Base-by-base conservation (phyloP, 495 filamentous ascomycete species). In the Pyrenula massariospora region DNA sequence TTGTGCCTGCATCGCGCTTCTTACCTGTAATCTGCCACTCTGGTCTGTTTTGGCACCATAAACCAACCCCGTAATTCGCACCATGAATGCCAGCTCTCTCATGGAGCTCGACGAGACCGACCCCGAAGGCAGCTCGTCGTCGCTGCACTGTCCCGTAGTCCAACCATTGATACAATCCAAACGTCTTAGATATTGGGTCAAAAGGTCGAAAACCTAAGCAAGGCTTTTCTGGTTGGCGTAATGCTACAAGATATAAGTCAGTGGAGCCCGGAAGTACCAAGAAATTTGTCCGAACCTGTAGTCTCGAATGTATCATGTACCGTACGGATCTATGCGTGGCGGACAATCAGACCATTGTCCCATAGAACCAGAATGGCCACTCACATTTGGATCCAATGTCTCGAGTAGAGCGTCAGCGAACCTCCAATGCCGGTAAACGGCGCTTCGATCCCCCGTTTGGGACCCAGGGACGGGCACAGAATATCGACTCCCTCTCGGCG, bases 1-100 rank as follows among this genome's bases (percentile, higher is more conserved):
- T n/a, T n/a, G n/a, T n/a, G n/a, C n/a, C n/a, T n/a, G n/a, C n/a
- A n/a, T n/a, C n/a, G n/a, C n/a, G n/a, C n/a, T 5, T 58, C 78
- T 59, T 70, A 89, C 87, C 88, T 51, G 88, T 84, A 55, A 98
- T 86, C 77, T 98, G 93, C 93, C 93, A 98, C 70, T 98, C 93
- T 3, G 92, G 87, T 54, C 93, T 82, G 69, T 98, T 98, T 73
- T 92, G 89, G 56, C 88, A 89, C 93, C 93, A 98, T 19, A 98
- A 72, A 25, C 93, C 93, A 57, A 97, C 80, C 53, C 85, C 89
- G 65, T 93, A 88, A 70, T 92, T 87, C 52, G 72, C 70, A 25
- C 77, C 79, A 10, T 75, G 74, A 36, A 66, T 66, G 5, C 85
- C 86, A 57, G 80, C 74, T 58, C 81, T 78, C 60, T 86, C 76